Evolutionary conservation across 306 rosid genomes (phyloP).

Genomic region (Acacia crassicarpa): DNA sequence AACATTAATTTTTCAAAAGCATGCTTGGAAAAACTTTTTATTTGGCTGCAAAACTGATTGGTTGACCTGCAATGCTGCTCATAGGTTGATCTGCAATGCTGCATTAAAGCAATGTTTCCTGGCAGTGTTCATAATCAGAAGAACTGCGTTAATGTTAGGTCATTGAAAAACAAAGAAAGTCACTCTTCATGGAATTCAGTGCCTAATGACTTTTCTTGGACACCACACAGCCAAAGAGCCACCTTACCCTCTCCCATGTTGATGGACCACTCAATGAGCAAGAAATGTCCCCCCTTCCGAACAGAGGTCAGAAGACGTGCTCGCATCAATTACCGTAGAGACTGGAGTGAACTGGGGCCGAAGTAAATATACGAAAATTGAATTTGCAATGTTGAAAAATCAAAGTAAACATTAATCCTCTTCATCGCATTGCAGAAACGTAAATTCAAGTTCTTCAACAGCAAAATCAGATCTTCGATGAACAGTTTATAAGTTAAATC

Average conservation of each 20-base stretch:
- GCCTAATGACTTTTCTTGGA: constrained; percentile 8
- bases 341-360: background rate
- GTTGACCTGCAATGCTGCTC: background rate
- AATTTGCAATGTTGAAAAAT: background rate
- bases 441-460: background rate
- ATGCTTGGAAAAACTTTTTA: too few species aligned
- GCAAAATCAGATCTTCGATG: background rate
- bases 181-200: background rate
- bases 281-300: background rate
- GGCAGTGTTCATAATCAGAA: background rate
- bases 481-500: background rate
- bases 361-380: background rate
- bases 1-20: too few species aligned
- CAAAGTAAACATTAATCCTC: background rate
- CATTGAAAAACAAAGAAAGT: background rate
- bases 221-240: background rate
- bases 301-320: constrained; percentile 1
- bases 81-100: background rate
- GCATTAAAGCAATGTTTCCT: background rate
- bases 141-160: background rate
- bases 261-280: constrained; percentile 3
- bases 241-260: background rate
- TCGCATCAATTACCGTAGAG: background rate
- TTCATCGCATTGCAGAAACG: background rate
- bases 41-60: background rate